Percentiles rank a stretch among this genome's conserved stretches.
These are phyloP conservation scores for Hyaloperonospora arabidopsidis DNA, from an alignment of 352 stramenopile species.

Conservation along the genomic window DNA sequence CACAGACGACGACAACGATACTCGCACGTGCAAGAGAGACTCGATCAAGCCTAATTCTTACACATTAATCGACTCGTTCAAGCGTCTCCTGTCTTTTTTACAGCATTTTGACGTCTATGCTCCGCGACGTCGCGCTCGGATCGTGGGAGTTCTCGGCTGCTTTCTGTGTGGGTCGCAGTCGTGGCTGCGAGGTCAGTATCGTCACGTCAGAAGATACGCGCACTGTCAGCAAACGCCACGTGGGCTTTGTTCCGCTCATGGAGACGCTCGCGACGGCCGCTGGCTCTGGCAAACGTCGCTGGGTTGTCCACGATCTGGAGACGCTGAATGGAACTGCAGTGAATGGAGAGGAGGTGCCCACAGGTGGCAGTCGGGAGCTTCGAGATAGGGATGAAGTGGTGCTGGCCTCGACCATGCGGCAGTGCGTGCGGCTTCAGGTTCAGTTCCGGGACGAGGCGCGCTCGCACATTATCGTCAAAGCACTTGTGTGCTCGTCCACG, in stretches of 20 bases:
- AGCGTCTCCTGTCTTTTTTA: no score
- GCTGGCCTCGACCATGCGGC: constrained; percentile 55
- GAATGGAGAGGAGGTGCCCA: constrained; percentile 54
- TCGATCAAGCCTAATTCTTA: no score
- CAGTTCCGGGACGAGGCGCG: constrained; percentile 36
- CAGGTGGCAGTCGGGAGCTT: constrained; percentile 49
- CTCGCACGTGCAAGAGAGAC: no score
- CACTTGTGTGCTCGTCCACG: constrained; percentile 12
- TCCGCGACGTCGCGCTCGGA: constrained; percentile 12
- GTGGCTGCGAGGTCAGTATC: constrained; percentile 62
- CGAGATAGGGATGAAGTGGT: constrained; percentile 64
- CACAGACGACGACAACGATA: no score
- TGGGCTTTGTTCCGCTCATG: constrained; percentile 44
- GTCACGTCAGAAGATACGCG: constrained; percentile 60
- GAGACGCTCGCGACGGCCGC: constrained; percentile 10
- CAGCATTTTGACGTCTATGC: constrained; percentile 7
- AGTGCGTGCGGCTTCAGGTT: constrained; percentile 46
- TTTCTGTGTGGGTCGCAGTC: constrained; percentile 69
- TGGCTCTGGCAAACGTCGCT: constrained; percentile 25
- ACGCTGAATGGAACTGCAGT: constrained; percentile 76
- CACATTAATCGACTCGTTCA: no score
- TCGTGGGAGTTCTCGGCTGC: constrained; percentile 42
- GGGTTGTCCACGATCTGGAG: constrained; percentile 73
- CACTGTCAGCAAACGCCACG: constrained; percentile 70
- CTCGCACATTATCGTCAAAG: constrained; percentile 37